These are phyloP conservation scores for Lepraria neglecta DNA, from an alignment of 495 filamentous ascomycete genomes.

Conservation along the genomic window DNA sequence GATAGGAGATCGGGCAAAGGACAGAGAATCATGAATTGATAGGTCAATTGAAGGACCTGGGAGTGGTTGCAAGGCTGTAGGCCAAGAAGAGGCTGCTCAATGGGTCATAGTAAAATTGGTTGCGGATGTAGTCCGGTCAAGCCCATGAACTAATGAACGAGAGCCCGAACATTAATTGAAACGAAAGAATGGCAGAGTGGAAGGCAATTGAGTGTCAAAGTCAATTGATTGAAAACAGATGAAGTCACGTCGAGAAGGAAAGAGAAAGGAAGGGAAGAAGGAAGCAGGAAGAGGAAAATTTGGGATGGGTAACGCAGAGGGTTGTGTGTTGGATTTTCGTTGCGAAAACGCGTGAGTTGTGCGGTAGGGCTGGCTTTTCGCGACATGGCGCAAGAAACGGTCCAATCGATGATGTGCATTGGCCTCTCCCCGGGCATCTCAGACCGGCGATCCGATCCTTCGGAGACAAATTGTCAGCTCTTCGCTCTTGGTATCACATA, in stretches of 20 bases:
- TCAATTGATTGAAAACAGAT: constrained; percentile 6
- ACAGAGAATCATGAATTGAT: neutral
- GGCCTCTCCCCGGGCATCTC: too few relatives aligned
- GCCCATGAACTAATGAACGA: neutral
- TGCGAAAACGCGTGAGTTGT: constrained; percentile 1
- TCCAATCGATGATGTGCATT: neutral
- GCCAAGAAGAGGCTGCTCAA: neutral
- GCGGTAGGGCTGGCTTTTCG: neutral
- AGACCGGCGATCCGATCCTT: too few relatives aligned
- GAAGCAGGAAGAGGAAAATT: neutral
- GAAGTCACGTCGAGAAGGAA: constrained; percentile 4
- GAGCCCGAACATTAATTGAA: constrained; percentile 5
- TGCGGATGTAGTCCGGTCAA: constrained; percentile 11
- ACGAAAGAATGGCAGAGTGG: neutral
- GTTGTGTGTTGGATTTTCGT: neutral
- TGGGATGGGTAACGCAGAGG: neutral
- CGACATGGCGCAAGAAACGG: constrained; percentile 4
- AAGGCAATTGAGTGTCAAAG: neutral
- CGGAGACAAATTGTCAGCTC: too few relatives aligned
- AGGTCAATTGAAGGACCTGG: neutral
- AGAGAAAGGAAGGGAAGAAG: neutral
- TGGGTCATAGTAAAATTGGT: constrained; percentile 6
- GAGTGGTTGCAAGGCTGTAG: constrained; percentile 2
- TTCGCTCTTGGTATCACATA: too few relatives aligned
- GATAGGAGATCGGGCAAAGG: neutral